Evolutionary conservation across 371 early-diverging fungal genomes (phyloP), one percentile per base, ranked within the genome.

Genomic region (Neoconidiobolus thromboides): DNA sequence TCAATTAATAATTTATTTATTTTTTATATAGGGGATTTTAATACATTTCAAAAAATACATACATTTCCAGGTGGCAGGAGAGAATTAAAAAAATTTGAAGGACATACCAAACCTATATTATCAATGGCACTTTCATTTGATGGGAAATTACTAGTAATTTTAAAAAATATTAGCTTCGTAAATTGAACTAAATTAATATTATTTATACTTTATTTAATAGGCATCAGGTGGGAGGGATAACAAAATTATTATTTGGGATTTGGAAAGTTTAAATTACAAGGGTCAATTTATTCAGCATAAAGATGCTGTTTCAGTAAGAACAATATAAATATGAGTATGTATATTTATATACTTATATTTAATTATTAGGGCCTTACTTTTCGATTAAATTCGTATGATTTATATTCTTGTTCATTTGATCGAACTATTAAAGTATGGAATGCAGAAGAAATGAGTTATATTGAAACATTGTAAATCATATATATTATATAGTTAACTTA

Each of bases 391-490:
- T 64, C 71, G 38, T 65, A 91, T 69, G 86, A 92, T 61, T 75
- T 97, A 51, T 97, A 93, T 69, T 87, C 93, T 55, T 81, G 84
- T 63, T 90, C 93, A 1, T 72, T 74, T 50, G 98, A 97, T 68
- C 86, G 98, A 58, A 87, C 92, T 37, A 79, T 97, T 68, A 97
- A 97, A 68, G 58, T 96, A 44, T 97, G 95, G 94, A 91, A 95
- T 69, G 75, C 88, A 1, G 92, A 89, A 65, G 91, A 91, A 65
- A 67, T 83, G 63, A 71, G 81, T 5, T 97, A 95, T 71, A 78
- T 97, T 60, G 98, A 97, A 68, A 96, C 98, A 15, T 68, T 97
- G 68, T 80, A 64, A 48, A 67, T 58, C 14, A 26, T 26, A 26
- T 26, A 26, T 6, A 6, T 2, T 49, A 26, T 26, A 26, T 26